Base-by-base conservation (phyloP, 2,329 filamentous ascomycete species). In the Coleophoma cylindrospora region DNA sequence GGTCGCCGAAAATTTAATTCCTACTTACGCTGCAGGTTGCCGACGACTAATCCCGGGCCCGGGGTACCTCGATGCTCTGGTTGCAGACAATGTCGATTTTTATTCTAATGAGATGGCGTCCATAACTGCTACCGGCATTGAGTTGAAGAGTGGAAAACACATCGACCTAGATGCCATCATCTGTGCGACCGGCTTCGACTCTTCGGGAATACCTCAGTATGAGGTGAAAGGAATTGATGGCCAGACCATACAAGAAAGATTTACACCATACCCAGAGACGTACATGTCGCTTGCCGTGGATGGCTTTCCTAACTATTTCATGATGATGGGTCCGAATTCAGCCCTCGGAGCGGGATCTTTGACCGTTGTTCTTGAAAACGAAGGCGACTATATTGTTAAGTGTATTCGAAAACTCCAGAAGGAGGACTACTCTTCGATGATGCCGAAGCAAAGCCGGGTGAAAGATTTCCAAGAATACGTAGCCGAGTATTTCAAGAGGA, bases 381-480 rank as follows among this genome's bases (percentile, higher is more conserved):
- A 56, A 33, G 57, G 56, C 17, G 60, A 61, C 32, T 62, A 62
- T 45, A 58, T 62, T 38, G 36, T 60, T 9, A 60, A 64, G 49
- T 60, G 56, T 22, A 57, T 62, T 22, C 55, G 58, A 10, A 62
- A 61, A 36, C 45, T 64, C 50, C 77, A 80, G 57, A 72, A 67
- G 8, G 72, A 81, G 58, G 66, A 76, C 56, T 65, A 74, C 54
- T 65, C 66, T 12, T 62, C 68, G 22, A 69, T 80, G 56, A 67
- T 67, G 27, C 70, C 76, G 2, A 66, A 72, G 34, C 61, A 72
- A 14, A 70, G 77, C 21, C 62, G 68, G 27, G 67, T 76, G 3
- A 68, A 70, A 19, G 75, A 80, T 59, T 82, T 73, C 67, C 70
- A 68, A 53, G 73, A 68, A 60, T 77, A 75, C 63, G 69, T 73